Conservation (phyloP, 1,284 basidiomycete species). For the Anthracocystis walkeri region DNA sequence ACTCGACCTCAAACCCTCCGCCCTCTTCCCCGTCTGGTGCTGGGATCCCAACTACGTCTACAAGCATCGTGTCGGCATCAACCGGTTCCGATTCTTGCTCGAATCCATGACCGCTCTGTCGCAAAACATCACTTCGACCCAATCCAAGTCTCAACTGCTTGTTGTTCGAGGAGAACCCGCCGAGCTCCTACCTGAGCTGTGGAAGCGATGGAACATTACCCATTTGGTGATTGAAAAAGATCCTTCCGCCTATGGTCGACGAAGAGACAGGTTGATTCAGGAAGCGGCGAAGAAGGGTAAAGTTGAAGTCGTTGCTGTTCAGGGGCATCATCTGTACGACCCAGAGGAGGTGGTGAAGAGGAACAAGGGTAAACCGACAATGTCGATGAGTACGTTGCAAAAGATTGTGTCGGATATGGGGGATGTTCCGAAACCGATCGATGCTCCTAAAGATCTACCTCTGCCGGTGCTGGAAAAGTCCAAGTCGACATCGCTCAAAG, state of each 20-base stretch:
- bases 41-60: conserved; percentile 71
- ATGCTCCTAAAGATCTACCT: conserved; percentile 49
- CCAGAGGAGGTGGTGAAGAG: conserved; percentile 52
- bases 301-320: conserved; percentile 50
- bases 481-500: conserved; percentile 24
- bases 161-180: conserved; percentile 73
- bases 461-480: conserved; percentile 30
- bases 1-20: conserved; percentile 70
- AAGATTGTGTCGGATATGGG: conserved; percentile 47
- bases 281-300: conserved; percentile 48
- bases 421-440: conserved; percentile 46
- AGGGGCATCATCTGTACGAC: conserved; percentile 59
- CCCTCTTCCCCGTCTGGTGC: conserved; percentile 71
- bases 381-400: conserved; percentile 53
- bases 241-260: conserved; percentile 48
- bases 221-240: conserved; percentile 71
- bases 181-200: conserved; percentile 71
- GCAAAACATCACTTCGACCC: conserved; percentile 69
- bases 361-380: conserved; percentile 56
- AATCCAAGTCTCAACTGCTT: conserved; percentile 71
- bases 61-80: conserved; percentile 72
- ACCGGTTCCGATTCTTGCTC: conserved; percentile 73
- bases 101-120: conserved; percentile 71
- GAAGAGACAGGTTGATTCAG: conserved; percentile 39
- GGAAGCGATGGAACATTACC: conserved; percentile 72